Conservation (phyloP, 495 filamentous ascomycete genomes). For the Neurospora sp. region DNA sequence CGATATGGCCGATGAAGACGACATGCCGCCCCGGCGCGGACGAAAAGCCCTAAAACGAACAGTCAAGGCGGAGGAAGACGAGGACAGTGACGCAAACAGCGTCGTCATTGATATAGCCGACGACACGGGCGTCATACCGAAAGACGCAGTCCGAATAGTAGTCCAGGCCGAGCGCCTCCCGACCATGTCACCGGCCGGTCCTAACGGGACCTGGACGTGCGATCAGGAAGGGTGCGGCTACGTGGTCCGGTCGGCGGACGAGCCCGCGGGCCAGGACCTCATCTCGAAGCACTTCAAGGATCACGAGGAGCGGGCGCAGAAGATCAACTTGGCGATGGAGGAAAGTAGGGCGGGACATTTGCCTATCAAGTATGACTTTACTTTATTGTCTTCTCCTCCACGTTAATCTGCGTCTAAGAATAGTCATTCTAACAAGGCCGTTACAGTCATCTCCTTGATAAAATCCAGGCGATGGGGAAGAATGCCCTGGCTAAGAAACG, state of each 20-base stretch:
- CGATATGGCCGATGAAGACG: slow-evolving; percentile 23
- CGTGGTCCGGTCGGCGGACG: slow-evolving; percentile 49
- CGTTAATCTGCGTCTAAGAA: not conserved
- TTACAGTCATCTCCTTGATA: slow-evolving; percentile 33
- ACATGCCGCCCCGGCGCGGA: slow-evolving; percentile 1
- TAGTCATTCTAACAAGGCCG: not conserved
- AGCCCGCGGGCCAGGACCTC: slow-evolving; percentile 43
- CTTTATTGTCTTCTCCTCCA: not conserved
- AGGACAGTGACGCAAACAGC: slow-evolving; percentile 29
- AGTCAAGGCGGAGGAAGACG: slow-evolving; percentile 17
- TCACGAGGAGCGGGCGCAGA: slow-evolving; percentile 55
- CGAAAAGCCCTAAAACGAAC: slow-evolving; percentile 22
- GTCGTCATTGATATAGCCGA: slow-evolving; percentile 5
- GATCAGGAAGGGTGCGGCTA: slow-evolving; percentile 56
- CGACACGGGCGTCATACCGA: slow-evolving; percentile 5
- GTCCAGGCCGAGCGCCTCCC: slow-evolving; percentile 35
- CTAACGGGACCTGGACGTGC: slow-evolving; percentile 61
- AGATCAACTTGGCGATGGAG: slow-evolving; percentile 43
- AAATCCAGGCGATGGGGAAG: slow-evolving; percentile 30
- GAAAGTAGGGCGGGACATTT: slow-evolving; percentile 41
- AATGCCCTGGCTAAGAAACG: slow-evolving; percentile 14
- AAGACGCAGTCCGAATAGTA: slow-evolving; percentile 23
- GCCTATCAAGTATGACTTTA: slow-evolving; percentile 45
- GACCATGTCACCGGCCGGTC: slow-evolving; percentile 37
- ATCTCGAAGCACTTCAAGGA: slow-evolving; percentile 55